A percentile compares a stretch with the other conserved stretches of the same genome.
Conservation (phyloP, 352 stramenopile genomes). For the Phytophthora sp. region DNA sequence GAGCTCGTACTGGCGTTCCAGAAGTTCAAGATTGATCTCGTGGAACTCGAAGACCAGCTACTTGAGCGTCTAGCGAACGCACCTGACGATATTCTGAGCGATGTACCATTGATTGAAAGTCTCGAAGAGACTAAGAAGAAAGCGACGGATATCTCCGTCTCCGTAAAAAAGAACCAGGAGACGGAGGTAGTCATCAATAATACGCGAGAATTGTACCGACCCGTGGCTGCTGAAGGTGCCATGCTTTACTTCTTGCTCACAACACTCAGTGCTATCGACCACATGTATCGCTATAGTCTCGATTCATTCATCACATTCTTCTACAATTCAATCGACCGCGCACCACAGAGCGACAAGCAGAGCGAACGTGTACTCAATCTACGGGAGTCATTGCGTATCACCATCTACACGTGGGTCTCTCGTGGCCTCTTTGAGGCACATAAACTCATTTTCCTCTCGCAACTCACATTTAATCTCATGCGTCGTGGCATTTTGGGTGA, state of each 20-base stretch:
- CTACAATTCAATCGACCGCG: conserved; percentile 95
- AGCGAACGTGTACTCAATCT: conserved; percentile 93
- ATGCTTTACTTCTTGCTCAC: conserved; percentile 99
- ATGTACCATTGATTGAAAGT: conserved; percentile 96
- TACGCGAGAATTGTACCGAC: conserved; percentile 94
- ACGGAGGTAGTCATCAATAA: conserved; percentile 96
- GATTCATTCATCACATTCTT: conserved; percentile 98
- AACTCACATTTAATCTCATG: conserved; percentile 98
- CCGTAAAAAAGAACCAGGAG: conserved; percentile 94
- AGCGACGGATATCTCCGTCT: conserved; percentile 95
- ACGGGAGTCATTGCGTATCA: conserved; percentile 94
- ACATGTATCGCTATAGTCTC: conserved; percentile 99
- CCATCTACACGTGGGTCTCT: conserved; percentile 97
- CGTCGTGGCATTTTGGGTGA: conserved; percentile 94
- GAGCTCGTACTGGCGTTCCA: conserved; percentile 93
- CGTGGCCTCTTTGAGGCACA: conserved; percentile 96
- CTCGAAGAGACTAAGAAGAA: conserved; percentile 97
- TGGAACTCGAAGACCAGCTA: conserved; percentile 96
- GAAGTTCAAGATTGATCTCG: conserved; percentile 97
- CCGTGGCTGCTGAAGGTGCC: conserved; percentile 93
- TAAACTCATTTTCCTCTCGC: conserved; percentile 97
- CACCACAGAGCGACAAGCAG: conserved; percentile 85
- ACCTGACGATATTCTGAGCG: conserved; percentile 96
- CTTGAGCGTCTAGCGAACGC: conserved; percentile 95
- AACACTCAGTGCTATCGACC: conserved; percentile 94